Evolutionary conservation across 306 rosid genomes (phyloP).

Genomic region (Arachis hypogaea): DNA sequence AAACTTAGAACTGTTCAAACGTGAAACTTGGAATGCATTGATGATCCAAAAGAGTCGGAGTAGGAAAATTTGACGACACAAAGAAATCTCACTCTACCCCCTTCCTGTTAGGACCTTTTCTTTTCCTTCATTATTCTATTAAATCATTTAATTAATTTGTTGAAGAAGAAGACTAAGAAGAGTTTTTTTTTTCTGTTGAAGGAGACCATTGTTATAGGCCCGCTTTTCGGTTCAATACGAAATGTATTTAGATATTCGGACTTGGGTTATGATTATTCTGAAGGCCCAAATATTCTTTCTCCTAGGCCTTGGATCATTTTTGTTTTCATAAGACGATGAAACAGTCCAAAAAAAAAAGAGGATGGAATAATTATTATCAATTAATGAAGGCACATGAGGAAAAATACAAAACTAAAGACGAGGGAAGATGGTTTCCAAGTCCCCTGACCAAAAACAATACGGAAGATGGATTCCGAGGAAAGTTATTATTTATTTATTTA

Average conservation of each 20-base stretch:
- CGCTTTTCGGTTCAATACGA: not conserved
- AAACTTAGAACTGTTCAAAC: slow-evolving; percentile 39
- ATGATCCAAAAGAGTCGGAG: slow-evolving; percentile 84
- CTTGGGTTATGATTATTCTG: not conserved
- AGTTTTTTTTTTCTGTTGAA: too few species aligned
- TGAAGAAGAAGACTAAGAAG: too few species aligned
- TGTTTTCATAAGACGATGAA: not conserved
- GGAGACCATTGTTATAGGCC: not conserved
- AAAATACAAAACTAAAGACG: not conserved
- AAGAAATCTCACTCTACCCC: too few species aligned
- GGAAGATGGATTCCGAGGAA: not conserved
- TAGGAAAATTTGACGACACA: slow-evolving; percentile 46
- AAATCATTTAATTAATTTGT: too few species aligned
- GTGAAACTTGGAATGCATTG: slow-evolving; percentile 49
- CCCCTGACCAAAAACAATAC: not conserved
- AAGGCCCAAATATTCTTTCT: not conserved
- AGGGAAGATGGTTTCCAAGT: not conserved
- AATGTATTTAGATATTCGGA: not conserved
- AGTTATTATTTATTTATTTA: not conserved
- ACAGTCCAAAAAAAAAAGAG: too few species aligned
- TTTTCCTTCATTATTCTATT: too few species aligned
- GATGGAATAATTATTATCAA: too few species aligned
- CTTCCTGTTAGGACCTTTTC: too few species aligned
- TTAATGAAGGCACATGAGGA: too few species aligned
- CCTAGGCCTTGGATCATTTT: too few species aligned